These are phyloP conservation scores for Pyrus hybrid DNA, from an alignment of 331 rosid species.

Conservation along the genomic window DNA sequence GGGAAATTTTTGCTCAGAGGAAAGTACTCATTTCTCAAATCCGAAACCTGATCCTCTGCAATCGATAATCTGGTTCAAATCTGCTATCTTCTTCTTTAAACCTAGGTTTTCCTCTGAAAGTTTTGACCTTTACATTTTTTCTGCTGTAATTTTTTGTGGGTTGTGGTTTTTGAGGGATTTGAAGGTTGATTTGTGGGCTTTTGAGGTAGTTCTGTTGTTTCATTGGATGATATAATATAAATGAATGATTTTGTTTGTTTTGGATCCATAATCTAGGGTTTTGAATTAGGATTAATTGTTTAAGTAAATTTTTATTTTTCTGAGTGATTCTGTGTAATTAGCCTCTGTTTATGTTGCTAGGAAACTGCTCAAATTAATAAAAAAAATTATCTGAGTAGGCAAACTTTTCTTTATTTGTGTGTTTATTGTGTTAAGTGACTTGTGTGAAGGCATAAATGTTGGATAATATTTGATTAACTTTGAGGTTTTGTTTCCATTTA, in stretches of 20 bases:
- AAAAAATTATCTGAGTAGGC: not conserved
- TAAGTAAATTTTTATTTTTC: not conserved
- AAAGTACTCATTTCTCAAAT: not conserved
- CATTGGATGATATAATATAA: too few species aligned
- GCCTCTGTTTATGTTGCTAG: too few species aligned
- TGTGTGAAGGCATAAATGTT: not conserved
- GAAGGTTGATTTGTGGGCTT: not conserved
- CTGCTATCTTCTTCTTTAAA: constrained; percentile 16
- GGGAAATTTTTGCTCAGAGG: constrained; percentile 11
- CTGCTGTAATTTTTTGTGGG: constrained; percentile 4
- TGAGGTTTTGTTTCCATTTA: not conserved
- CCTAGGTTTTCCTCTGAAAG: constrained; percentile 15
- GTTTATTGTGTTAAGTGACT: not conserved
- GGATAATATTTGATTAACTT: not conserved
- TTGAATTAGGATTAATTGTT: not conserved
- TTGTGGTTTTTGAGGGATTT: not conserved
- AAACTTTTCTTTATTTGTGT: not conserved
- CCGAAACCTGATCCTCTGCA: not conserved
- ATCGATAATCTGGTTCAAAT: constrained; percentile 4
- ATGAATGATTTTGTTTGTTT: not conserved
- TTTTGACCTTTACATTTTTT: not conserved
- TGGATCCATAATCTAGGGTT: not conserved
- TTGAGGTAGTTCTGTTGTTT: not conserved
- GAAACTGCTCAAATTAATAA: too few species aligned
- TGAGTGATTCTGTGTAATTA: too few species aligned